Evolutionary conservation across 345 rosid genomes (phyloP).

Genomic region (Syzygium oleosum): DNA sequence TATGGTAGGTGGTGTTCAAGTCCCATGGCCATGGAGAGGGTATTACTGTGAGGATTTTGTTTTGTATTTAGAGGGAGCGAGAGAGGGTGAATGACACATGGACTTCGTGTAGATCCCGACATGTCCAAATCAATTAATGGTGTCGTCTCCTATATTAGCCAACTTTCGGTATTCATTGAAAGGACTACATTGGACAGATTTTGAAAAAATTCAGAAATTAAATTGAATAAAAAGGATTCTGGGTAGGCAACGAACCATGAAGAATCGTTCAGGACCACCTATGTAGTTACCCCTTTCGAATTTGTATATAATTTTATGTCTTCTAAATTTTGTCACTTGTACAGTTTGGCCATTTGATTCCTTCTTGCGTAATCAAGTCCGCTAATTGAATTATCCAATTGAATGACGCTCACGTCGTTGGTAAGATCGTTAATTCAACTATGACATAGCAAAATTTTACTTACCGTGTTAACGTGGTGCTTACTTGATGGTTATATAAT

Average conservation of each 20-base stretch:
- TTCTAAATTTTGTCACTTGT: background rate
- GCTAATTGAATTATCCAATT: background rate
- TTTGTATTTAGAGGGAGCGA: background rate
- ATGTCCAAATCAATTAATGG: background rate
- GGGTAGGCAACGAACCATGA: background rate
- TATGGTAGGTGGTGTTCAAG: background rate
- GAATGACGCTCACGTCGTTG: accelerated
- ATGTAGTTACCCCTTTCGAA: background rate
- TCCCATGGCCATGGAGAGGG: background rate
- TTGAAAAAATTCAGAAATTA: background rate
- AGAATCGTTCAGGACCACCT: background rate
- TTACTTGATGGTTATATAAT: too few relatives aligned
- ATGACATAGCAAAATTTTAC: background rate
- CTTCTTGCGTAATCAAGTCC: accelerated
- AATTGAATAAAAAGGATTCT: background rate
- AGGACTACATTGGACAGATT: background rate
- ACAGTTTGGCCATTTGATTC: background rate
- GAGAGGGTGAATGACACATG: background rate
- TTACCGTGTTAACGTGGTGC: accelerated
- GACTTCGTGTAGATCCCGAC: background rate
- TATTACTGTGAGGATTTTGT: background rate
- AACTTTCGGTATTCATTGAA: accelerated
- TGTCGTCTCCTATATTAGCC: background rate
- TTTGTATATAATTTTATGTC: background rate
- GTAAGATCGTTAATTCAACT: accelerated